A percentile compares a stretch with the other conserved stretches of the same genome.
These are phyloP conservation scores for Wickerhamia fluorescens DNA, from an alignment of 805 yeast genomes.

Conservation along the genomic window DNA sequence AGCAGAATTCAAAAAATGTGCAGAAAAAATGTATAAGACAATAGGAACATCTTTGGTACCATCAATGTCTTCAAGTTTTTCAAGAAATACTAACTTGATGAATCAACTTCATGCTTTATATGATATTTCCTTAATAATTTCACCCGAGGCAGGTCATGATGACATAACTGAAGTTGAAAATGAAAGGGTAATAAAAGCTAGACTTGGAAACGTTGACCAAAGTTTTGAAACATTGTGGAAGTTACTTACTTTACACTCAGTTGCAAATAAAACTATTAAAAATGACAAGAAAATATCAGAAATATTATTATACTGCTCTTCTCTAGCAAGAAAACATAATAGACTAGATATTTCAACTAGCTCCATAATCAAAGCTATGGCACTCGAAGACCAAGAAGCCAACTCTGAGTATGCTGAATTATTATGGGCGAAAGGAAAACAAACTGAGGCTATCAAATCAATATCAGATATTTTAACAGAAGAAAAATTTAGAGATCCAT, in stretches of 20 bases:
- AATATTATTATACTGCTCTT: conserved; percentile 54
- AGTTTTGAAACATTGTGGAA: conserved; percentile 53
- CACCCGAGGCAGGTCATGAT: conserved; percentile 7
- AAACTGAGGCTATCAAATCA: conserved; percentile 70
- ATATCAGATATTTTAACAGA: conserved; percentile 37
- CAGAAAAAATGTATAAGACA: conserved; percentile 45
- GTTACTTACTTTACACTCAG: conserved; percentile 51
- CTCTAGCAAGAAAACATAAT: conserved; percentile 58
- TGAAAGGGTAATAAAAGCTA: conserved; percentile 16
- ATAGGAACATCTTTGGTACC: conserved; percentile 54
- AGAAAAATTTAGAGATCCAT: conserved; percentile 10
- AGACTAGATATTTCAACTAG: conserved; percentile 69
- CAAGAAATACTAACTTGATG: conserved; percentile 30
- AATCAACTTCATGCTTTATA: conserved; percentile 29
- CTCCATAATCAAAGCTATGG: conserved; percentile 55
- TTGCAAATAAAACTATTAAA: conserved; percentile 26
- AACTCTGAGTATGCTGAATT: conserved; percentile 75
- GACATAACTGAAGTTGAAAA: conserved; percentile 8
- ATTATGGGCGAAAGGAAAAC: conserved; percentile 86
- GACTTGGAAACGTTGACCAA: conserved; percentile 32
- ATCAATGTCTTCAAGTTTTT: conserved; percentile 30
- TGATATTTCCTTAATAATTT: conserved; percentile 23
- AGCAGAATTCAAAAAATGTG: conserved; percentile 27
- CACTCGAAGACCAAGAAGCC: conserved; percentile 36
- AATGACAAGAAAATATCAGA: conserved; percentile 35